Evolutionary conservation across 441 rosid genomes (phyloP).

Genomic region (Croton setiger): DNA sequence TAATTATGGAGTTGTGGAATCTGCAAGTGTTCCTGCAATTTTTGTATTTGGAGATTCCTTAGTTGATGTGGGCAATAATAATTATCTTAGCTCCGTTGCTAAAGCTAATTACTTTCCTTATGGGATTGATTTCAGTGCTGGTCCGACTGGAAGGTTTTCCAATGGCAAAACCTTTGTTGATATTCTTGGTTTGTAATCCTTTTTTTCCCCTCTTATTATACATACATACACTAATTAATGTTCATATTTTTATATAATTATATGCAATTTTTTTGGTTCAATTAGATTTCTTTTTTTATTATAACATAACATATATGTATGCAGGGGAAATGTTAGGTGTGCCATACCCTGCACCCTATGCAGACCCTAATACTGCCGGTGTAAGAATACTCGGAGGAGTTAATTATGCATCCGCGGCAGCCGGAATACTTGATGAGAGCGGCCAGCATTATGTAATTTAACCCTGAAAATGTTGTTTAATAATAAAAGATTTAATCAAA

Average conservation of each 20-base stretch:
- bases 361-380: conserved; percentile 66
- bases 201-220: not conserved
- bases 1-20: conserved; percentile 23
- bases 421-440: conserved; percentile 79
- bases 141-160: conserved; percentile 63
- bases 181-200: conserved; percentile 44
- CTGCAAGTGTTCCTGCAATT: conserved; percentile 46
- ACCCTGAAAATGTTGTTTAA: too few species aligned
- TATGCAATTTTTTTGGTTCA: not conserved
- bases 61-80: conserved; percentile 73
- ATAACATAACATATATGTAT: not conserved
- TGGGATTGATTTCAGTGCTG: conserved; percentile 51
- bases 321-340: conserved; percentile 59
- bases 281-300: too few species aligned
- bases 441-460: conserved; percentile 63
- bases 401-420: conserved; percentile 84
- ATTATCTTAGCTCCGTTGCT: conserved; percentile 48
- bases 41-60: conserved; percentile 71
- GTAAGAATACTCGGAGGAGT: conserved; percentile 56
- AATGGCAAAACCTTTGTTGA: conserved; percentile 67
- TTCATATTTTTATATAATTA: too few species aligned
- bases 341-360: conserved; percentile 54
- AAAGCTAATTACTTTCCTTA: conserved; percentile 57
- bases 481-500: too few species aligned
- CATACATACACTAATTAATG: too few species aligned